A percentile compares a stretch with the other conserved stretches of the same genome.
These are phyloP conservation scores for Triticum monococcum DNA, from an alignment of 176 grass and related monocot species.

Conservation along the genomic window DNA sequence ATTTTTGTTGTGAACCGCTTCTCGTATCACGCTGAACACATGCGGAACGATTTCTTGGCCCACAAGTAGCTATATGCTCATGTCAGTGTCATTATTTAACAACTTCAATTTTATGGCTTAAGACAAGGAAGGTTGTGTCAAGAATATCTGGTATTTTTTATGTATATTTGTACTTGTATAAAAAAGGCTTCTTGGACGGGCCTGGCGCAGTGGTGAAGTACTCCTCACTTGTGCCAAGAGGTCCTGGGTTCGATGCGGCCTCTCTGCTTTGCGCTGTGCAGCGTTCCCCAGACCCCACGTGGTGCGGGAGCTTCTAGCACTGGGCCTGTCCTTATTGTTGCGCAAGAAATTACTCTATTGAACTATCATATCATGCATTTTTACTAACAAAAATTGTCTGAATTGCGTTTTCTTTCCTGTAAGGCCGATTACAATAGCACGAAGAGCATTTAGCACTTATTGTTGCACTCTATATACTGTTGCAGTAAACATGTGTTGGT, in stretches of 20 bases:
- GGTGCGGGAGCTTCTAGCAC: too few species aligned
- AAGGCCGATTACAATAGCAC: background rate
- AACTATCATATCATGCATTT: background rate
- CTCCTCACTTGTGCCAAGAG: too few species aligned
- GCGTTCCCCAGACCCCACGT: too few species aligned
- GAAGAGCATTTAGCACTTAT: background rate
- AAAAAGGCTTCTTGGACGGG: background rate
- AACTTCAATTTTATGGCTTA: slow-evolving; percentile 2
- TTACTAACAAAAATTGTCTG: slow-evolving; percentile 8
- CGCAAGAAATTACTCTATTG: background rate
- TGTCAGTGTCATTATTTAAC: background rate
- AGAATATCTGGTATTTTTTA: background rate
- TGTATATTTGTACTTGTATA: background rate
- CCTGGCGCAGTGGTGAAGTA: too few species aligned
- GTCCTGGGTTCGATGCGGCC: too few species aligned
- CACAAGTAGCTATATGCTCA: background rate
- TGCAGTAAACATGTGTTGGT: background rate
- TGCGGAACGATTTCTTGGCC: background rate
- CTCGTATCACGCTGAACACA: background rate
- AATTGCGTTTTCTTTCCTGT: background rate
- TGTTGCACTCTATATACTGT: background rate
- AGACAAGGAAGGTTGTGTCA: background rate
- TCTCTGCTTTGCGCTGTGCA: too few species aligned
- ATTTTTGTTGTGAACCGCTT: background rate
- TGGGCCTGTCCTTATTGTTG: background rate